phyloP scores from a whole-genome alignment of 306 rosid species.

The Gleditsia sinensis region DNA sequence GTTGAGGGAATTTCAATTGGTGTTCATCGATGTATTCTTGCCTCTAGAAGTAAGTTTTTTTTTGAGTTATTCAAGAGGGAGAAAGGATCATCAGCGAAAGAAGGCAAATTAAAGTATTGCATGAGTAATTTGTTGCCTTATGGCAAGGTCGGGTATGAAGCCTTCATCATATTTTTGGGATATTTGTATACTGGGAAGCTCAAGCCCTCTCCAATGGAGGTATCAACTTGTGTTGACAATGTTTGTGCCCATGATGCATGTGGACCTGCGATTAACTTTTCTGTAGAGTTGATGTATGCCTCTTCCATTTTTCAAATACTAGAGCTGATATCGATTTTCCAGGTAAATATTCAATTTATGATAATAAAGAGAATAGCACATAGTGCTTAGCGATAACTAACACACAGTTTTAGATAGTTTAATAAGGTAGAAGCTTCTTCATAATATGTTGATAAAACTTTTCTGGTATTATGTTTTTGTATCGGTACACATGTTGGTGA shows the following conservation, averaged over 20 bases:
- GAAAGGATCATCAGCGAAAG: constrained; percentile 43
- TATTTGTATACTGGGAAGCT: constrained; percentile 87
- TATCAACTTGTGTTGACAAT: constrained; percentile 84
- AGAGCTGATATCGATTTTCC: constrained; percentile 75
- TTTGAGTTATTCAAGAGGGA: constrained; percentile 63
- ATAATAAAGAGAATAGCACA: background rate
- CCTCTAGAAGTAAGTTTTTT: constrained; percentile 77
- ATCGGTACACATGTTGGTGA: background rate
- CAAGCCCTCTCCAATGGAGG: constrained; percentile 70
- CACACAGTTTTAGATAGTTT: background rate
- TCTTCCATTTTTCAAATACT: constrained; percentile 28
- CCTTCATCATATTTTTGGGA: constrained; percentile 64
- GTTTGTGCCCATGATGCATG: constrained; percentile 83
- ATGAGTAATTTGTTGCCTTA: constrained; percentile 73
- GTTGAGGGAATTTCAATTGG: constrained; percentile 63
- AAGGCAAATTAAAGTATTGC: constrained; percentile 60
- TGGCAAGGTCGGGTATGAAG: constrained; percentile 77
- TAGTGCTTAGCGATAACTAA: background rate
- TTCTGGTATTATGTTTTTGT: background rate
- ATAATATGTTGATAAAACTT: background rate
- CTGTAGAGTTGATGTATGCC: constrained; percentile 85
- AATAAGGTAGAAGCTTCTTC: background rate
- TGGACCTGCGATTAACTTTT: constrained; percentile 79
- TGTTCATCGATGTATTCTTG: constrained; percentile 80
- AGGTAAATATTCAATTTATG: constrained; percentile 52